These are phyloP conservation scores for Psilocybe mexicana DNA, from an alignment of 1,284 basidiomycete genomes.

Conservation along the genomic window DNA sequence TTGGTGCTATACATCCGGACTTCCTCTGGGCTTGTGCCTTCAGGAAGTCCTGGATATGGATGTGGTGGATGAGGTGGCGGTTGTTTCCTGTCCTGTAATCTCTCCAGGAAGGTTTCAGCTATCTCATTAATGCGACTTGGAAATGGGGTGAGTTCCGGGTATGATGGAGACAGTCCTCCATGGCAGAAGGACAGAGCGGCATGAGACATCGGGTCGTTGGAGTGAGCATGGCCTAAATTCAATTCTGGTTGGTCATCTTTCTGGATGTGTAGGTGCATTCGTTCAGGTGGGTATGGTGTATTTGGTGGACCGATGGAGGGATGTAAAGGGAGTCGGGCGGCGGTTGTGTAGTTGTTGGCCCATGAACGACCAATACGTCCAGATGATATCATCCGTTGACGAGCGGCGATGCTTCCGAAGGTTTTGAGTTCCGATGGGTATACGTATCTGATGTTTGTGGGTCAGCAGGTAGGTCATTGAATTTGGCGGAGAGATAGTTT, in stretches of 20 bases:
- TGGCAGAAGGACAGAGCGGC: conserved; percentile 86
- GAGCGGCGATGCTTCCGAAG: conserved; percentile 69
- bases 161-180: conserved; percentile 80
- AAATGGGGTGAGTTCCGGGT: conserved; percentile 72
- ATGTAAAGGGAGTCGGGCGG: conserved; percentile 80
- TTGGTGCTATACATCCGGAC: conserved; percentile 69
- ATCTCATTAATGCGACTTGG: conserved; percentile 80
- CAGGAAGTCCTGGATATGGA: conserved; percentile 76
- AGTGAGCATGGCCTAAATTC: neutral
- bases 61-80: conserved; percentile 81
- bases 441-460: conserved; percentile 66
- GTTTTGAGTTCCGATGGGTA: conserved; percentile 77
- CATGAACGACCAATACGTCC: conserved; percentile 84
- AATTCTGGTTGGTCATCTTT: conserved; percentile 26
- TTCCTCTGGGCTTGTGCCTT: conserved; percentile 66
- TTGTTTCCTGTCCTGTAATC: conserved; percentile 59
- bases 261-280: conserved; percentile 31
- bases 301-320: conserved; percentile 69
- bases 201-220: conserved; percentile 50
- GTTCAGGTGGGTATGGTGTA: conserved; percentile 61
- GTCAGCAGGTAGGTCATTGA: neutral
- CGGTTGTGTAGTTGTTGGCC: conserved; percentile 84
- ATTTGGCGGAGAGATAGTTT: conserved; percentile 10
- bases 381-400: conserved; percentile 70
- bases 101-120: conserved; percentile 63